Evolutionary conservation across 306 rosid genomes (phyloP), one percentile per base, ranked within the genome.

Genomic region (Prunus padus): DNA sequence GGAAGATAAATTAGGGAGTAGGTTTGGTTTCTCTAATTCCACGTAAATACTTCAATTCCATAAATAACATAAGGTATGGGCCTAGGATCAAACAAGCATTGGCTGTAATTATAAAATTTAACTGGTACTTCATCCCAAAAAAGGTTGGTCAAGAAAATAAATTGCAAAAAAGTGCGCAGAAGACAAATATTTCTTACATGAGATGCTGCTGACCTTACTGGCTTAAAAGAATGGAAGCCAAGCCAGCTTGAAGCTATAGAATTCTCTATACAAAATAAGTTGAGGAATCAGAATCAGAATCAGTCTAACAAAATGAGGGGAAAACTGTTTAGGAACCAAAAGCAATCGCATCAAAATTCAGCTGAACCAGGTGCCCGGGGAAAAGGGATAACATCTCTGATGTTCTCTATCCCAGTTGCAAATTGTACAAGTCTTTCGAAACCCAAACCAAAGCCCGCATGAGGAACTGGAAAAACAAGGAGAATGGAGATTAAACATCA

Each of bases 371-470:
- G 97, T 20, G 96, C 75, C 26, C 96, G 90, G 31, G 97, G 97
- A 82, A 94, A 94, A 72, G 98, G 98, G 55, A 92, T 94, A 8
- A 82, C 90, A 69, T 92, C 98, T 79, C 97, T 82, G 56, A 92
- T 94, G 75, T 94, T 94, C 22, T 94, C 98, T 77, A 94, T 77
- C 78, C 98, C 98, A 54, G 98, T 94, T 40, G 88, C 95, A 79
- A 94, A 94, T 67, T 94, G 98, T 74, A 92, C 92, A 28, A 94
- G 96, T 82, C 98, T 90, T 84, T 92, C 98, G 59, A 94, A 94
- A 2, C 98, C 97, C 81, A 92, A 82, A 73, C 98, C 98, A 80
- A 90, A 94, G 64, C 98, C 98, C 20, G 98, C 95, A 74, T 92
- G 97, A 74, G 96, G 97, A 80, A 94, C 97, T 94, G 86, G 84